These are phyloP conservation scores for Penicillium steckii DNA, from an alignment of 495 filamentous ascomycete genomes.

Conservation along the genomic window DNA sequence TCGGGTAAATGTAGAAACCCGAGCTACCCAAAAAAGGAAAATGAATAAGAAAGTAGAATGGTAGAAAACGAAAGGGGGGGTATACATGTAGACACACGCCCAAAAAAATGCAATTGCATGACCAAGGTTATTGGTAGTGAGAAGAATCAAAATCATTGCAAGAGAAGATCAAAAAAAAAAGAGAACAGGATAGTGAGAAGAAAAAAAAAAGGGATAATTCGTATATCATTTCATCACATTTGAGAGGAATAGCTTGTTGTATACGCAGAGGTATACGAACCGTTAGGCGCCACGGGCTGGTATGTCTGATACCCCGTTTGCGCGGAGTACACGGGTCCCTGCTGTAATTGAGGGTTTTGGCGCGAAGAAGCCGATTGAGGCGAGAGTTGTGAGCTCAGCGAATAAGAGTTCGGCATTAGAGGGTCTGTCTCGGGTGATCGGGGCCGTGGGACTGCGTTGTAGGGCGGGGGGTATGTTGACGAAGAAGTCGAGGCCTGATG, in stretches of 20 bases:
- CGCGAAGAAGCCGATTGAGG: slow-evolving; percentile 11
- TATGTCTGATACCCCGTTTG: slow-evolving; percentile 4
- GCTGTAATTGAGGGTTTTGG: slow-evolving; percentile 18
- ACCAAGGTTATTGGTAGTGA: too few species aligned
- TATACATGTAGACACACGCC: slow-evolving; percentile 15
- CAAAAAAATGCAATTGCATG: slow-evolving; percentile 9
- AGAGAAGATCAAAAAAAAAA: too few species aligned
- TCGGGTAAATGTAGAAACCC: slow-evolving; percentile 1
- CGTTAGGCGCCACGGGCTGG: slow-evolving; percentile 15
- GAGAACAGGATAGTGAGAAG: too few species aligned
- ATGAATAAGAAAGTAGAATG: not conserved
- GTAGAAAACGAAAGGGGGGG: slow-evolving; percentile 4
- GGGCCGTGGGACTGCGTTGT: slow-evolving; percentile 27
- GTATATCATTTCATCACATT: slow-evolving; percentile 21
- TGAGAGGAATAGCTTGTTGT: slow-evolving; percentile 19
- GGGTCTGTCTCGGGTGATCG: slow-evolving; percentile 22
- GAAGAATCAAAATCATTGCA: too few species aligned
- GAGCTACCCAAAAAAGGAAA: not conserved
- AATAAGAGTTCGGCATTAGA: slow-evolving; percentile 28
- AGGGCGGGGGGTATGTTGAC: slow-evolving; percentile 42
- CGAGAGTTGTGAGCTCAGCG: slow-evolving; percentile 12
- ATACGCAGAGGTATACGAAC: slow-evolving; percentile 18
- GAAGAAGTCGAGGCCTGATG: slow-evolving; percentile 30
- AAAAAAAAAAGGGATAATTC: slow-evolving; percentile 1
- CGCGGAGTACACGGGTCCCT: not conserved